These are phyloP conservation scores for Grosmannia huntii DNA, from an alignment of 2,329 filamentous ascomycete genomes.

Conservation along the genomic window DNA sequence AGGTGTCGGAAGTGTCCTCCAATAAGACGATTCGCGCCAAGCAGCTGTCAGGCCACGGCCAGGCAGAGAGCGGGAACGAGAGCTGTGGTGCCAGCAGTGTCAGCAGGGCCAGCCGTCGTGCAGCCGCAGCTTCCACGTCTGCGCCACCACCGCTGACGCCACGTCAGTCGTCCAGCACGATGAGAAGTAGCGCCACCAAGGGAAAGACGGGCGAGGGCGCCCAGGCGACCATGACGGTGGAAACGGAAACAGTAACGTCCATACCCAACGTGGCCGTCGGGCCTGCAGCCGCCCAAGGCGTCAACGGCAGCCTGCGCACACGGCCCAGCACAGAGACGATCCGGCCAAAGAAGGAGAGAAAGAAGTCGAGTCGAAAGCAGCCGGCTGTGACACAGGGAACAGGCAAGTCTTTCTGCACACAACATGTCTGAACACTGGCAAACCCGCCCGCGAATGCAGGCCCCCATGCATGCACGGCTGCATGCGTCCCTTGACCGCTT, in stretches of 20 bases:
- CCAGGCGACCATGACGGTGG: slow-evolving; percentile 85
- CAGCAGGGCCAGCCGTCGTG: slow-evolving; percentile 27
- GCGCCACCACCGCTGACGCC: slow-evolving; percentile 37
- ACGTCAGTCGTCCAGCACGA: slow-evolving; percentile 44
- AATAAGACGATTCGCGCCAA: slow-evolving; percentile 31
- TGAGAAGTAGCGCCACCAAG: slow-evolving; percentile 41
- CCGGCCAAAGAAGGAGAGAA: slow-evolving; percentile 85
- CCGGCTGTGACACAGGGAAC: slow-evolving; percentile 57
- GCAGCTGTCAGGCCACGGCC: slow-evolving; percentile 44
- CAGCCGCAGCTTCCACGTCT: background rate
- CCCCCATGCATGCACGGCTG: too few relatives aligned
- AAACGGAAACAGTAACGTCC: slow-evolving; percentile 89
- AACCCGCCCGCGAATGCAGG: background rate
- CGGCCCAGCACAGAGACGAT: slow-evolving; percentile 95
- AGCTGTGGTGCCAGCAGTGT: slow-evolving; percentile 56
- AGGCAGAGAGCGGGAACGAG: slow-evolving; percentile 31
- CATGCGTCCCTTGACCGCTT: too few relatives aligned
- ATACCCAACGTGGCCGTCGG: slow-evolving; percentile 74
- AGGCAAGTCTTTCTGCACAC: slow-evolving; percentile 39
- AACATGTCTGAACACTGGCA: background rate
- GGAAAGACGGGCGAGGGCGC: slow-evolving; percentile 62
- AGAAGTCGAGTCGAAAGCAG: slow-evolving; percentile 63
- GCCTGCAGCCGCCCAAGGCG: slow-evolving; percentile 48
- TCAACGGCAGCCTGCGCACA: slow-evolving; percentile 61
- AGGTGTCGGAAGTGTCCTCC: slow-evolving; percentile 23